Evolutionary conservation across 305 asterid genomes (phyloP), one percentile per base, ranked within the genome.

Genomic region (Solanum hybrid): DNA sequence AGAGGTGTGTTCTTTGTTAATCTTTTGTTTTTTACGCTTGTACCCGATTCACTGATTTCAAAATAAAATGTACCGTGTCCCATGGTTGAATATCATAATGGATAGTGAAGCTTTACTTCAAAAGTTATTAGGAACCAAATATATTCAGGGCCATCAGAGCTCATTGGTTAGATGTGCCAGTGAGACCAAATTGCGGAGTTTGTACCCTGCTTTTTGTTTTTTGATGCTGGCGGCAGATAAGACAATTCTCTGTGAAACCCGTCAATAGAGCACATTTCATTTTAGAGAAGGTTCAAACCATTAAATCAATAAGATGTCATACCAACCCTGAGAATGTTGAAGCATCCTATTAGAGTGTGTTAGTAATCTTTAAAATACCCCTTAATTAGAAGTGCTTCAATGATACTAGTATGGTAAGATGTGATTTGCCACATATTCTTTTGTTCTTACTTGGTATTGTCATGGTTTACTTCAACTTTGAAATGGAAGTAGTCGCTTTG

Each of bases 1-100:
- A 13, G 98, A 97, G 98, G 99, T 97, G 88, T 26, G 22, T 33
- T 87, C 31, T 81, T 38, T 38, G 37, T 32, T 36, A 65, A 45
- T 41, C 26, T 2, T 57, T 78, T 78, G 10, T 14, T 27, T 17
- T 31, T 29, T 61, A 17, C 0, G 7, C 32, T 45, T 27, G 87
- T 41, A 26, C 73, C 10, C 87, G 32, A 26, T 82, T 82, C 31
- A 13, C 37, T 24, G 87, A 38, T 81, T 38, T 38, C 14, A 10
- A 24, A 82, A 41, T 27, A 27, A 41, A 82, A 41, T 41, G n/a
- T 7, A 27, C 3, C 72, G 26, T 5, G 24, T 39, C 87, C 87
- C 10, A 41, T 41, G 17, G 87, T 15, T 83, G 38, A 83, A 15
- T 39, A 82, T 82, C 70, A 39, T 39, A 39, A 82, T 80, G 86